Conservation (phyloP, 1,284 basidiomycete species). For the Trichosporon faecale region DNA sequence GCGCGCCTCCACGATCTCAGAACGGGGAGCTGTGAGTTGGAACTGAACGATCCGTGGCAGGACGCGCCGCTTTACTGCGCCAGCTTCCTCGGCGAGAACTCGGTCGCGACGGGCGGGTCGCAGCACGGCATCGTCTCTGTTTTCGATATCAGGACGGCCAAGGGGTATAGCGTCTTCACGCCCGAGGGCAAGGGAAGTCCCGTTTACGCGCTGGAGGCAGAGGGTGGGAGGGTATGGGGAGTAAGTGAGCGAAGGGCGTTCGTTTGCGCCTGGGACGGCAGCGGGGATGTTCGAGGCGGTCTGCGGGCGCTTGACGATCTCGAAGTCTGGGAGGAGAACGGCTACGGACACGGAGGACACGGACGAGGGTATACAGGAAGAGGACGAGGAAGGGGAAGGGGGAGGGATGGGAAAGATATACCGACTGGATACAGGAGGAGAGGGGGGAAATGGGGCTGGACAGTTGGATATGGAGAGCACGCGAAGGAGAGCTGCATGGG, state of each 20-base stretch:
- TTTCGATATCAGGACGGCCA: conserved; percentile 34
- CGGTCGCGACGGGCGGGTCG: conserved; percentile 43
- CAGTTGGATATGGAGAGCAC: conserved; percentile 35
- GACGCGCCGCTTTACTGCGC: conserved; percentile 48
- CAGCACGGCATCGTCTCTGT: conserved; percentile 47
- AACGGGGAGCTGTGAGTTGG: conserved; percentile 14
- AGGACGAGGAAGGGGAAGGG: conserved; percentile 14
- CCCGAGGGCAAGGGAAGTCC: conserved; percentile 49
- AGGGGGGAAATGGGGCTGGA: conserved; percentile 40
- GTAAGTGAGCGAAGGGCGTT: conserved; percentile 48
- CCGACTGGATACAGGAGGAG: conserved; percentile 34
- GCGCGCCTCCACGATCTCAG: conserved; percentile 50
- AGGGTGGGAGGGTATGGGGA: conserved; percentile 50
- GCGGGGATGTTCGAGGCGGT: conserved; percentile 27
- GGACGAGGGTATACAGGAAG: neutral
- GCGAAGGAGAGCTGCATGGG: conserved; percentile 30
- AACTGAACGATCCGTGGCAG: conserved; percentile 44
- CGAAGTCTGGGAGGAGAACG: neutral
- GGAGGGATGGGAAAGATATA: conserved; percentile 18
- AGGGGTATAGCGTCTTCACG: conserved; percentile 47
- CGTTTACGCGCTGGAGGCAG: conserved; percentile 46
- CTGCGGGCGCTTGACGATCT: conserved; percentile 17
- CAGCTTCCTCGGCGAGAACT: conserved; percentile 37
- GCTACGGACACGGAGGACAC: too few species aligned
- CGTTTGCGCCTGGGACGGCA: conserved; percentile 46